Conservation (phyloP, 805 yeast species). For the Spathaspora hagerdaliae region DNA sequence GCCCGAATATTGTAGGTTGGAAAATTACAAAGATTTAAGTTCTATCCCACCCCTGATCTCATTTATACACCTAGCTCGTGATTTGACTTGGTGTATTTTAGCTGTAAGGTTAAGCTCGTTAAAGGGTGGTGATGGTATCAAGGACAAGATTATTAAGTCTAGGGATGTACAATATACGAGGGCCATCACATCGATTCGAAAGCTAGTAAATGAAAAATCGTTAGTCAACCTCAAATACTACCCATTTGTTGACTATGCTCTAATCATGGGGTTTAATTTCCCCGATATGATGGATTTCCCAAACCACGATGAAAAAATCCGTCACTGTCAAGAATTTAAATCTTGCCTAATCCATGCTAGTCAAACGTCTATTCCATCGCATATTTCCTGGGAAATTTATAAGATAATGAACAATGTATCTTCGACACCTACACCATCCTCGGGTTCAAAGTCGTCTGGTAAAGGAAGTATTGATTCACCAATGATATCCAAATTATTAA, state of each 20-base stretch:
- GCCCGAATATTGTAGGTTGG: conserved; percentile 14
- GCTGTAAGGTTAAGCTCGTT: conserved; percentile 13
- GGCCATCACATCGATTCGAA: conserved; percentile 9
- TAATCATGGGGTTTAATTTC: conserved; percentile 13
- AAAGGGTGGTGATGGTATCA: background rate
- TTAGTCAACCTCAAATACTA: conserved; percentile 7
- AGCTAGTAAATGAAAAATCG: conserved; percentile 6
- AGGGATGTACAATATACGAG: conserved; percentile 12
- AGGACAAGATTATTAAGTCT: conserved; percentile 5
- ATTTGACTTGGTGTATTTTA: conserved; percentile 16
- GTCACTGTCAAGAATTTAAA: conserved; percentile 7
- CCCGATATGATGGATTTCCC: conserved; percentile 15
- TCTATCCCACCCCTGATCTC: conserved; percentile 13
- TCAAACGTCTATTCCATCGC: conserved; percentile 11
- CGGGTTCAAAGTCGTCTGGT: background rate
- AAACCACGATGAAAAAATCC: conserved; percentile 4
- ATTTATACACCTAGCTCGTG: conserved; percentile 12
- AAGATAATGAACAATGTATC: conserved; percentile 9
- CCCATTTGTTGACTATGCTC: conserved; percentile 15
- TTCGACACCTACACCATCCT: background rate
- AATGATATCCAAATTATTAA: conserved; percentile 8
- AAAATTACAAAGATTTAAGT: conserved; percentile 1
- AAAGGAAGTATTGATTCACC: conserved; percentile 4
- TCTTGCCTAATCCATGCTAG: conserved; percentile 8
- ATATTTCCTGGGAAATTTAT: conserved; percentile 14